Evolutionary conservation across 23 red algal genomes (phyloP), one percentile per base, ranked within the genome.

Genomic region (Chondrus crispus): DNA sequence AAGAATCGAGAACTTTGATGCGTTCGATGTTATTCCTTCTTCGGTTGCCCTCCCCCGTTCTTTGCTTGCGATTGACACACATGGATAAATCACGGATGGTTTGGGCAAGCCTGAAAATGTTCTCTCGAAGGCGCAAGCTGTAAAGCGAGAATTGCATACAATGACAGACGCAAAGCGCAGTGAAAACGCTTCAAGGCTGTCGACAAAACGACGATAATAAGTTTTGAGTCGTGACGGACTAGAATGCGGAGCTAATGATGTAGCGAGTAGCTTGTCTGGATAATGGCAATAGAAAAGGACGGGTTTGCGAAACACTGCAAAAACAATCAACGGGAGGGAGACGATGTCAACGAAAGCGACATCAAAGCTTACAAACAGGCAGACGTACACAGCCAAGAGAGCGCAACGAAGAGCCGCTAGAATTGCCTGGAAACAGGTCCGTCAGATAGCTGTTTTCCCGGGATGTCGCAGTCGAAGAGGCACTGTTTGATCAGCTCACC

Each of bases 211-310:
- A 45, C 96, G 89, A 75, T 98, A 98, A 13, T 77, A 2, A 5
- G 28, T 18, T 33, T 82, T 80, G 16, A 93, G 41, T 16, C 50
- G 37, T 30, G 79, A 86, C 12, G 44, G 87, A 16, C 46, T 29
- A 19, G 87, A 75, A 51, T 63, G 64, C 20, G 71, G 80, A 44
- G 41, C 28, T 41, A 96, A 66, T 39, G 76, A 80, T 32, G 58
- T 75, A 30, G 79, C 97, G 16, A 99, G 82, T 28, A 95, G 81
- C 42, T 71, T 50, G 63, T 99, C 97, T 13, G 97, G 97, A 66
- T 95, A 99, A 74, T 99, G 97, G 60, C 97, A 99, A 37, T 99
- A 99, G 42, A 96, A 99, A 16, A 96, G 20, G 3, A 76, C 54
- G 26, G 92, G 64, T 46, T 85, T 75, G 16, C 96, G 71, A 62